Base-by-base conservation (phyloP, 352 stramenopile species). In the Achlya hypogyna region DNA sequence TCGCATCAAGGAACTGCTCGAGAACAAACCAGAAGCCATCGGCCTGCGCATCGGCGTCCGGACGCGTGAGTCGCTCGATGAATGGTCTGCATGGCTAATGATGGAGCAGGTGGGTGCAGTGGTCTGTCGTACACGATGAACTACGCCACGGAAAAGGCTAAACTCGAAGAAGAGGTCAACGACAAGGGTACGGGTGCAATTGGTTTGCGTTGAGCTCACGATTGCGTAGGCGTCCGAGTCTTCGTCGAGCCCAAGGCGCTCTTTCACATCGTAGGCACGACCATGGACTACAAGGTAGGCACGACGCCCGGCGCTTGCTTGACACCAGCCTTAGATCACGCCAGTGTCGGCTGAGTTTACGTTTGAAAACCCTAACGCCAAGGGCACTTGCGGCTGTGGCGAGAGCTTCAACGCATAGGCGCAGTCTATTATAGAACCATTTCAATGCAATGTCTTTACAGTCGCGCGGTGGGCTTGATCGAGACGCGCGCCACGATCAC, bases 331-430 rank as follows among this genome's bases (percentile, higher is more conserved):
- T 12, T 62, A 98, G 79, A 95, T 97, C 71, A 98, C 93, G 53
- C 96, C 97, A 58, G 85, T 99, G 58, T 94, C 88, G 28, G 93
- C 93, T 42, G 97, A 99, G 78, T 99, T 99, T 69, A 98, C 98
- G 14, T 99, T 99, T 76, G 93, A 98, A 47, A 99, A 99, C 82
- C 97, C 97, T n/a, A 99, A 99, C 78, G 96, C 94, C 20, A 99
- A 99, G 79, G 97, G 96, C 34, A 93, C 96, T 75, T 99, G 97
- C 79, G 97, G 97, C 8, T 99, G 97, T 75, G 97, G 97, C 42
- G 97, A 99, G 80, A 98, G 91, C 73, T 99, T 99, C 75, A 99
- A 99, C 75, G 96, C 99, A 43, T 98, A 98, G 62, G 29, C 42
- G 10, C 40, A 20, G 29, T 51, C 4, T 51, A 63, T 56, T 20